Percentiles rank a stretch among this genome's conserved stretches.
Conservation (phyloP, 441 rosid genomes). For the Gossypium trilobum region DNA sequence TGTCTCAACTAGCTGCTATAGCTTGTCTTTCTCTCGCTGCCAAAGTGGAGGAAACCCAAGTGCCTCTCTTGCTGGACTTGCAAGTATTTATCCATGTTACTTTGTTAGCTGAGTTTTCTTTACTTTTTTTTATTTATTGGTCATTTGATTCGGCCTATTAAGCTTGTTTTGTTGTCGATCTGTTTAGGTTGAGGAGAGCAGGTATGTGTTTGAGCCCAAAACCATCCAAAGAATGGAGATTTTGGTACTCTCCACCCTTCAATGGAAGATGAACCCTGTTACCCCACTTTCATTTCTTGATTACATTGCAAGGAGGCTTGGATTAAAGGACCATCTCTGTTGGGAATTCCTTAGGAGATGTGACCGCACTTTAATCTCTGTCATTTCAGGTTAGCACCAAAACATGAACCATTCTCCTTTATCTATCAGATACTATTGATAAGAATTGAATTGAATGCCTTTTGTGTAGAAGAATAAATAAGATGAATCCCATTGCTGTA, state of each 20-base stretch:
- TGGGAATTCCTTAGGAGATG: conserved; percentile 47
- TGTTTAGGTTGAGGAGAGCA: conserved; percentile 47
- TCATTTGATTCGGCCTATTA: not conserved
- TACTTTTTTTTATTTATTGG: not conserved
- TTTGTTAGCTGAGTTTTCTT: not conserved
- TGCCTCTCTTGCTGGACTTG: conserved; percentile 49
- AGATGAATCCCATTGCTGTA: not conserved
- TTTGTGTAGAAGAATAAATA: not conserved
- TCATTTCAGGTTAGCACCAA: conserved; percentile 34
- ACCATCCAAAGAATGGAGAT: conserved; percentile 67
- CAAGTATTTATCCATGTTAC: conserved; percentile 32
- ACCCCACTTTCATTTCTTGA: conserved; percentile 57
- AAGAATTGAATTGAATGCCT: not conserved
- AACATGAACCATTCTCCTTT: not conserved
- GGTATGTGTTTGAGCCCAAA: conserved; percentile 52
- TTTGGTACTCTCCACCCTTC: conserved; percentile 55
- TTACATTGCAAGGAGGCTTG: conserved; percentile 48
- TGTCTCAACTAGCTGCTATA: conserved; percentile 54
- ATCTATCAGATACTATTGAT: not conserved
- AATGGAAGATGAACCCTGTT: conserved; percentile 72
- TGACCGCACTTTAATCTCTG: conserved; percentile 33
- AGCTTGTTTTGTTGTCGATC: conserved; percentile 3
- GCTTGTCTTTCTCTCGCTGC: conserved; percentile 66
- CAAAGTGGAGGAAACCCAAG: conserved; percentile 63
- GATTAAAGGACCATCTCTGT: conserved; percentile 38